Evolutionary conservation across 495 filamentous ascomycete species (phyloP), one percentile per base, ranked within the genome.

Genomic region (Saxispiralis lemnorum): DNA sequence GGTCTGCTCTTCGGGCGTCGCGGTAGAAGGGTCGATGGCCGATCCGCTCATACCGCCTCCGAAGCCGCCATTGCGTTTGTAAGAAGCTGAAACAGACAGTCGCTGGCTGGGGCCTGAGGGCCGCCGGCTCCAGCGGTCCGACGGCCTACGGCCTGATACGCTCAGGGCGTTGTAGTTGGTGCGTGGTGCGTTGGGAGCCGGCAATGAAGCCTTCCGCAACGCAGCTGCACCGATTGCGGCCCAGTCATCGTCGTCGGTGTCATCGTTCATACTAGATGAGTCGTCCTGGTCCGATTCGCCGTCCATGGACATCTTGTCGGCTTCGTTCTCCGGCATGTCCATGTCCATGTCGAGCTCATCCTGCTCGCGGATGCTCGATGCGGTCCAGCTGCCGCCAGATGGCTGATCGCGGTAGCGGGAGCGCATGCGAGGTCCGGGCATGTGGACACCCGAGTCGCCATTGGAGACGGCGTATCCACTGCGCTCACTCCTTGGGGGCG

Each of bases 181-280:
- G 12, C 54, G 34, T 21, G 48, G 47, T 13, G 38, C 44, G 39
- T 12, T 38, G 21, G 38, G 41, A 42, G 46, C 38, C 17, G 38
- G 46, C 35, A 49, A n/a, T 43, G 49, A 38, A 41, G 47, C 48
- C 44, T 80, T 78, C 41, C 88, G 77, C 46, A 94, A 70, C 36
- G 84, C 79, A 16, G 77, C 83, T 16, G 87, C 82, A 20, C 86
- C 88, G 37, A 94, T 83, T 44, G 78, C 75, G 16, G 83, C 85
- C 86, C 86, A 93, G 63, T 97, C 88, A 59, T 97, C 89, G 50
- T 94, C 85, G 60, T 97, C 89, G n/a, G 89, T 96, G 56, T 92
- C 83, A 51, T 81, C 79, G 35, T 93, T 84, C 52, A 89, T 83
- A 59, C 89, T 84, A 13, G 83, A 89, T 39, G 76, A 68, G 56